Evolutionary conservation across 2,329 filamentous ascomycete genomes (phyloP), one percentile per base, ranked within the genome.

Genomic region (Talaromyces atroroseus): DNA sequence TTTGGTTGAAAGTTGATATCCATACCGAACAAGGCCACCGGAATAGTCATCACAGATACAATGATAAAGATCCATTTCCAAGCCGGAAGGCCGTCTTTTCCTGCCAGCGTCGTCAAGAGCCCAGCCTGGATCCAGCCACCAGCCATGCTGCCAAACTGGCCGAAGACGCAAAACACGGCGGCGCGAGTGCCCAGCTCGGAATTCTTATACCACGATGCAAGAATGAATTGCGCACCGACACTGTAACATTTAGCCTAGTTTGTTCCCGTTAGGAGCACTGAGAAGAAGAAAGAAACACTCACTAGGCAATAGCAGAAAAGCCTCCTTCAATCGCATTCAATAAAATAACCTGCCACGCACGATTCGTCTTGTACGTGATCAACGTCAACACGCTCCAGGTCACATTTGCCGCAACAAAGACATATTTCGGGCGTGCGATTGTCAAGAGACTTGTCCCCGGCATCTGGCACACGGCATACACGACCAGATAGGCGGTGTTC

Each of bases 171-270:
- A 66, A 78, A 78, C 14, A 72, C 67, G 10, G 71, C 55, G 5
- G 52, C 48, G 4, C 58, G 44, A 20, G 50, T 49, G 20, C 59
- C 60, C 14, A 64, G 58, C 59, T 68, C 63, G 49, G 53, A 46
- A 10, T 64, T 57, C 0, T 83, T 85, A 65, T 86, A 88, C 85
- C 84, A 89, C 16, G 84, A 87, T 61, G 81, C 84, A 24, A 89
- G 78, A 5, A 89, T 73, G 64, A 88, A 89, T 0, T 86, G 83
- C 50, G 81, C 84, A 56, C 81, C 80, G 0, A 85, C 56, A 44
- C 56, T 58, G 16, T n/a, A 2, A 16, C 26, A 3, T 18, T 57
- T 32, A 57, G 44, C 11, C 8, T 10, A 4, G 5, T 20, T 18
- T 23, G 14, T 36, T 8, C n/a, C 23, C 34, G 8, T 36, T 12